Base-by-base conservation (phyloP, 2,329 filamentous ascomycete genomes). In the Apiospora hydei region DNA sequence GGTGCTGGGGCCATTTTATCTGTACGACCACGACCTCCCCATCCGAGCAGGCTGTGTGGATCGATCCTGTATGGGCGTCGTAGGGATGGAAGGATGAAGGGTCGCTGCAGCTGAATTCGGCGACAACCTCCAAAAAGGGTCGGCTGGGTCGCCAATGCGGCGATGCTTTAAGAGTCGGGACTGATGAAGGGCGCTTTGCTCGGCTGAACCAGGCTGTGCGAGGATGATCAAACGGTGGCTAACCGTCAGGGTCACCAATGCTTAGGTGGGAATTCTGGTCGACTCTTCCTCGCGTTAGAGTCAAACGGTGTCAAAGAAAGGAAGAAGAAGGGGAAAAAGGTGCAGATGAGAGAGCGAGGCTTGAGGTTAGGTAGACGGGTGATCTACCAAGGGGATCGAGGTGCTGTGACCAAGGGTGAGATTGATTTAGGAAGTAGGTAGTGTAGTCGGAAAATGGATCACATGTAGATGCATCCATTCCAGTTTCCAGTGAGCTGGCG, bases 1-100 rank as follows among this genome's bases (percentile, higher is more conserved):
- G 69, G 57, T 70, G 68, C 68, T 69, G 47, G 47, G 24, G 46
- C 47, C 68, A 69, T 69, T 53, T 30, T 51, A 57, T 57, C 47
- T 24, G 34, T 26, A 34, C 46, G 68, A 69, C 47, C 47, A 53
- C 68, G 57, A 24, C 57, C 18, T 64, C 57, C 34, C 57, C 57
- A 64, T 64, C 34, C 57, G 57, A 64, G 10, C 18, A 64, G 30
- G 34, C 34, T 41, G 14, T 24, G 57, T 64, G 11, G 57, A 64
- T 21, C 34, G 18, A 41, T n/a, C 21, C 3, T n/a, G 57, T 64
- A 24, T 38, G 18, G 57, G 57, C 57, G 57, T 3, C 34, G 57
- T 34, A 38, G 16, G 38, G 30, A 61, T 61, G 53, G 30, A 41
- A 41, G 57, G 21, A 64, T 21, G n/a, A 41, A 64, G 16, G 21